Percentiles rank a stretch among this genome's conserved stretches.
phyloP scores from a whole-genome alignment of 2,329 filamentous ascomycete species.

The Fusarium sp. region DNA sequence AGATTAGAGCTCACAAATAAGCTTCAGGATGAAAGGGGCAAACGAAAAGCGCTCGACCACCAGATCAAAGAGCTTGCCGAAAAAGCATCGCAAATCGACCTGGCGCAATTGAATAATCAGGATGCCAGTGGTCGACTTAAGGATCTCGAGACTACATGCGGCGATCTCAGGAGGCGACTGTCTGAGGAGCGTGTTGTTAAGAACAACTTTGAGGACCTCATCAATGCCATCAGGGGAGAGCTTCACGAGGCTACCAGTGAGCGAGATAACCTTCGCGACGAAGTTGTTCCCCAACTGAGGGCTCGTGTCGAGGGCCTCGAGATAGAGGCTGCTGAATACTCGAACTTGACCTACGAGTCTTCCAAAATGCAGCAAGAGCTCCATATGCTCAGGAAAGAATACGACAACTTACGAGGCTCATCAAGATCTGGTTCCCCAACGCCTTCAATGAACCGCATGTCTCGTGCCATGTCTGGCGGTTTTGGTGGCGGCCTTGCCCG shows the following conservation, averaged over 20 bases:
- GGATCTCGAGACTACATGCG: slow-evolving; percentile 83
- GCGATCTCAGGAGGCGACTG: slow-evolving; percentile 84
- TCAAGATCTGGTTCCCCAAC: slow-evolving; percentile 37
- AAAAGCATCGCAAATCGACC: slow-evolving; percentile 74
- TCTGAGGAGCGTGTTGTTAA: slow-evolving; percentile 88
- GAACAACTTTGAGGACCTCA: slow-evolving; percentile 92
- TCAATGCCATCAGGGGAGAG: slow-evolving; percentile 85
- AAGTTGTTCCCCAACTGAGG: slow-evolving; percentile 83
- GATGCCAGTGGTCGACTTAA: slow-evolving; percentile 72
- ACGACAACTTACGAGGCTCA: slow-evolving; percentile 66
- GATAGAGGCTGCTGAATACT: slow-evolving; percentile 76
- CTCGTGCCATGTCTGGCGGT: slow-evolving; percentile 56
- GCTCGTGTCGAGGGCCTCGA: slow-evolving; percentile 84
- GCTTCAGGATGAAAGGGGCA: slow-evolving; percentile 85
- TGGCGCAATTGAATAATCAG: slow-evolving; percentile 65
- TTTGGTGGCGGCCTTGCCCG: slow-evolving; percentile 69
- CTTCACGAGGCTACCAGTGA: slow-evolving; percentile 86
- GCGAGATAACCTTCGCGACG: slow-evolving; percentile 90
- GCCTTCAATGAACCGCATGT: slow-evolving; percentile 44
- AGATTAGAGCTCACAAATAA: slow-evolving; percentile 87
- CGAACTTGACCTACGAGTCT: slow-evolving; percentile 81
- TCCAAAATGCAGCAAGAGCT: slow-evolving; percentile 90
- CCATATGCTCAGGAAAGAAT: slow-evolving; percentile 75
- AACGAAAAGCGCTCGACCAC: slow-evolving; percentile 80
- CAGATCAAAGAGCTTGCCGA: slow-evolving; percentile 87